Conservation (phyloP, 2,329 filamentous ascomycete genomes). For the Cordyceps cateniannulata region DNA sequence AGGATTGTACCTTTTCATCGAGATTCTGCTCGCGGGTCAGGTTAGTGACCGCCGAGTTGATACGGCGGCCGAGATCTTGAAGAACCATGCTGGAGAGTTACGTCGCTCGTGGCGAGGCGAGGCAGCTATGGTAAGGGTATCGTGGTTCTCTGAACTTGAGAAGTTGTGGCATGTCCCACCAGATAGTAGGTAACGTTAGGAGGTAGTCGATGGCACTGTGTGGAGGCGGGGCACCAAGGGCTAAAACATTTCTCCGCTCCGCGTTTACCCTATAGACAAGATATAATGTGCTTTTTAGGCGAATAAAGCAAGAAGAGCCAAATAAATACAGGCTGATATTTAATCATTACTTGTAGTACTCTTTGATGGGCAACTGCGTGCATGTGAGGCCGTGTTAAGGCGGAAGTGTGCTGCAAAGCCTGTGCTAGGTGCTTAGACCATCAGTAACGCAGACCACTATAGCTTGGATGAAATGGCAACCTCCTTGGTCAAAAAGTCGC, state of each 20-base stretch:
- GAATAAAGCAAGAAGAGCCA: too few species aligned
- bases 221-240: slow-evolving; percentile 13
- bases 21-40: slow-evolving; percentile 87
- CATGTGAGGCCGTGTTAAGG: too few species aligned
- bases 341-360: too few species aligned
- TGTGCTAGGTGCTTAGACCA: too few species aligned
- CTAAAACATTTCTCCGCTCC: slow-evolving; percentile 14
- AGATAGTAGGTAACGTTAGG: background rate
- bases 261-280: background rate
- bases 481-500: background rate
- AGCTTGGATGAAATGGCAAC: background rate
- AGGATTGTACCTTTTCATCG: slow-evolving; percentile 74
- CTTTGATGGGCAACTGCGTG: too few species aligned
- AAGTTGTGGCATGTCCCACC: slow-evolving; percentile 14
- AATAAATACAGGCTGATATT: too few species aligned
- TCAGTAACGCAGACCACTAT: background rate
- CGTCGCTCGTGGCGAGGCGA: slow-evolving; percentile 8
- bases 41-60: slow-evolving; percentile 93
- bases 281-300: background rate
- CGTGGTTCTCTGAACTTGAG: slow-evolving; percentile 6
- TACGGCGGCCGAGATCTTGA: slow-evolving; percentile 96
- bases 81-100: slow-evolving; percentile 68
- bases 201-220: background rate
- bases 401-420: too few species aligned
- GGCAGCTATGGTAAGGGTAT: slow-evolving; percentile 3